phyloP scores from a whole-genome alignment of 768 basidiomycete species.

The Russula ochroleuca region DNA sequence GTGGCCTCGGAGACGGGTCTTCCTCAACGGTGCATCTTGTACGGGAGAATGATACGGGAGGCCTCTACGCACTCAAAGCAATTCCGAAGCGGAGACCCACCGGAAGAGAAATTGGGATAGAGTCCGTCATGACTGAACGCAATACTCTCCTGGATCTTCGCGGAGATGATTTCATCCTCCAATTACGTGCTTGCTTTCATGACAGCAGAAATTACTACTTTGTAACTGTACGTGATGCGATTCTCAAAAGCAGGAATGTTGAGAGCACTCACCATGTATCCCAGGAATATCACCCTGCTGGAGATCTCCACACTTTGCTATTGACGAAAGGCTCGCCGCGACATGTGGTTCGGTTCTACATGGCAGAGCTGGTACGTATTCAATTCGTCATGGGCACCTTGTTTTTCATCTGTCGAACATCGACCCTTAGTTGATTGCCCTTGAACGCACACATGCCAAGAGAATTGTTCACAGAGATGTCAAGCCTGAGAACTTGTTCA shows the following conservation, averaged over 20 bases:
- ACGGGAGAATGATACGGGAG: slow-evolving; percentile 15
- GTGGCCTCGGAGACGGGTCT: slow-evolving; percentile 19
- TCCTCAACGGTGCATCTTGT: slow-evolving; percentile 17
- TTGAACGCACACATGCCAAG: slow-evolving; percentile 19
- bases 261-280: neutral
- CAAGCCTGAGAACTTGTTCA: slow-evolving; percentile 24
- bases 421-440: slow-evolving; percentile 13
- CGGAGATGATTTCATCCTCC: slow-evolving; percentile 23
- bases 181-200: slow-evolving; percentile 22
- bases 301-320: slow-evolving; percentile 20
- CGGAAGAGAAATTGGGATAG: slow-evolving; percentile 1
- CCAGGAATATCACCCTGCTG: slow-evolving; percentile 23
- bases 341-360: slow-evolving; percentile 22
- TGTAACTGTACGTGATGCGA: slow-evolving; percentile 7
- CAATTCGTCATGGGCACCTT: neutral
- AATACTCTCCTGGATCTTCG: slow-evolving; percentile 21
- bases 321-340: slow-evolving; percentile 10
- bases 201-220: slow-evolving; percentile 22
- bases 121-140: slow-evolving; percentile 15
- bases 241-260: no score
- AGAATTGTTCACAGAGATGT: slow-evolving; percentile 21
- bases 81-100: slow-evolving; percentile 14
- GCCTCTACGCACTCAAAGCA: slow-evolving; percentile 23
- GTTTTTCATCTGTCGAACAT: neutral
- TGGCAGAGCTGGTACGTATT: slow-evolving; percentile 21